Evolutionary conservation across 2,329 filamentous ascomycete genomes (phyloP).

Genomic region (Fusarium sp.): DNA sequence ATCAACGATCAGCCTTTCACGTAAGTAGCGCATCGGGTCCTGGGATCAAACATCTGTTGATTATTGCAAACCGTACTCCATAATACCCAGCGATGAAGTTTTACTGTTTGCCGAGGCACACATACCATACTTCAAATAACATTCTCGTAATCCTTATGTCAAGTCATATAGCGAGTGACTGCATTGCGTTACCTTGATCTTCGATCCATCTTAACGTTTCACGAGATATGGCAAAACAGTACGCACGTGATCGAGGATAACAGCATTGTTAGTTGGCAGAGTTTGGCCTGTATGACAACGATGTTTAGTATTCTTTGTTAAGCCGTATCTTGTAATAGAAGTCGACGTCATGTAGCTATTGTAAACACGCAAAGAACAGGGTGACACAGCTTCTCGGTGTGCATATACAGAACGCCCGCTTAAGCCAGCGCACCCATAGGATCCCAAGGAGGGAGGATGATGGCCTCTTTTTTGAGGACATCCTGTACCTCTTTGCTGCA

Average conservation of each 20-base stretch:
- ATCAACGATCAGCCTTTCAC: background rate
- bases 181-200: slow-evolving; percentile 16
- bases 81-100: slow-evolving; percentile 18
- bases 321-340: background rate
- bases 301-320: background rate
- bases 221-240: background rate
- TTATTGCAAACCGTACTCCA: slow-evolving; percentile 16
- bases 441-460: slow-evolving; percentile 82
- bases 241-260: slow-evolving; percentile 3
- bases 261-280: background rate
- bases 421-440: slow-evolving; percentile 81
- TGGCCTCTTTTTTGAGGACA: slow-evolving; percentile 76
- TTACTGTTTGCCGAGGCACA: slow-evolving; percentile 2
- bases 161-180: slow-evolving; percentile 13
- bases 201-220: slow-evolving; percentile 15
- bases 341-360: background rate
- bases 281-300: background rate
- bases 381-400: background rate
- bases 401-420: background rate
- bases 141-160: slow-evolving; percentile 22
- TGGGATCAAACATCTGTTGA: slow-evolving; percentile 22
- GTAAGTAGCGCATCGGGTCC: background rate
- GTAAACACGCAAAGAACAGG: background rate
- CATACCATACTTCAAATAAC: slow-evolving; percentile 7
- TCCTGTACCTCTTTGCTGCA: slow-evolving; percentile 74